Percentiles rank a stretch among this genome's conserved stretches.
Evolutionary conservation across 371 early-diverging fungal genomes (phyloP).

Genomic region (Mortierella sp.): DNA sequence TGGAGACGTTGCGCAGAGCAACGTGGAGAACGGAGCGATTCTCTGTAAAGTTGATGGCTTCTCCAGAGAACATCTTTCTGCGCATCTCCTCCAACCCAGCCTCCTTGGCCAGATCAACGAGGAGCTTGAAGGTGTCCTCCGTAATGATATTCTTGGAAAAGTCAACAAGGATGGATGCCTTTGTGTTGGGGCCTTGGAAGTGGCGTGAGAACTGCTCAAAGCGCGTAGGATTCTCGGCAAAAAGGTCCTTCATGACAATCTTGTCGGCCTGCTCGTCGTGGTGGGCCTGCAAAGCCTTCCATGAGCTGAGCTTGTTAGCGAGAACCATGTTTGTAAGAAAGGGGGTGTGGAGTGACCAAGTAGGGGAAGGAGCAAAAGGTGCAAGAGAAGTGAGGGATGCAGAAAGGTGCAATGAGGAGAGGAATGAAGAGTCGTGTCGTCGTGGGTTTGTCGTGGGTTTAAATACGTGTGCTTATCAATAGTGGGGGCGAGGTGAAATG

Average conservation of each 20-base stretch:
- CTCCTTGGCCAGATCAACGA: slow-evolving; percentile 87
- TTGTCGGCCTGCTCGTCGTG: slow-evolving; percentile 81
- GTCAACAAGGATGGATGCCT: slow-evolving; percentile 85
- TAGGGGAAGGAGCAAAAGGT: not conserved
- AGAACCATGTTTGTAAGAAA: slow-evolving; percentile 65
- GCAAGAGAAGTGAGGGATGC: not conserved
- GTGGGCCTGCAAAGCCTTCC: slow-evolving; percentile 88
- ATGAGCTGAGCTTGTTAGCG: slow-evolving; percentile 78
- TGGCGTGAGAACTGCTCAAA: slow-evolving; percentile 82
- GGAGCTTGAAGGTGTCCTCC: slow-evolving; percentile 80
- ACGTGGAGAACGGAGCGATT: slow-evolving; percentile 97
- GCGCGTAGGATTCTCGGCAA: slow-evolving; percentile 78
- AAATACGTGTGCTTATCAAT: too few relatives aligned
- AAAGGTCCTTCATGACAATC: slow-evolving; percentile 82
- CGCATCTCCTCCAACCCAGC: slow-evolving; percentile 88
- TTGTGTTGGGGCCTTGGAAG: slow-evolving; percentile 73
- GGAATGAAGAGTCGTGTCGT: not conserved
- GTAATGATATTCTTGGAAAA: slow-evolving; percentile 94
- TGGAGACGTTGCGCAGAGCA: slow-evolving; percentile 91
- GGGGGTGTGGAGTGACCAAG: not conserved
- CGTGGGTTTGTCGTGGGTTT: too few relatives aligned
- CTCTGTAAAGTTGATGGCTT: slow-evolving; percentile 98
- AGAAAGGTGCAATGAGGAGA: not conserved
- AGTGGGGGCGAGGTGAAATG: too few relatives aligned
- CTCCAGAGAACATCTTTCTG: slow-evolving; percentile 94